Base-by-base conservation (phyloP, 331 rosid genomes). In the Prunus yedoensis region DNA sequence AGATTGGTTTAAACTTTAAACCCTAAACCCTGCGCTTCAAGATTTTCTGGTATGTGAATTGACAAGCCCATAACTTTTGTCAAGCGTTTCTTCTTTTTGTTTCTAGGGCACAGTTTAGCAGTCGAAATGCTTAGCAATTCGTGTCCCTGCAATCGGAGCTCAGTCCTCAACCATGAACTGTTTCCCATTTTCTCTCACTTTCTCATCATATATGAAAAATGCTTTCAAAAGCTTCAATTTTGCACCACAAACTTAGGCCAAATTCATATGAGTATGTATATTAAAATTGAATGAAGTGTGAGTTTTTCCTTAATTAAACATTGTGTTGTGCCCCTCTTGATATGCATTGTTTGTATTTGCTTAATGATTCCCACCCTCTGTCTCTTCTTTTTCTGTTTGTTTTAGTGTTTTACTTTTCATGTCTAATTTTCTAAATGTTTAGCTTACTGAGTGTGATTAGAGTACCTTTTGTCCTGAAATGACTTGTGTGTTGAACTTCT, bases 1-100 rank as follows among this genome's bases (percentile, higher is more conserved):
- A 5, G 17, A 52, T 7, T 52, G 74, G 51, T 53, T 53, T 56
- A 12, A 32, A 70, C 74, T 52, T 53, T 9, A 53, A 70, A 70
- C 74, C 74, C 74, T 70, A 70, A 70, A 70, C 50, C 74, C 18
- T 53, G 32, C 51, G 51, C 50, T 8, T 52, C 74, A 70, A 15
- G 50, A 30, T 53, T 70, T 5, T 10, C 62, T 7, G 63, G 74
- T 70, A 52, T n/a, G 63, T 53, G 32, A 70, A 53, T 2, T 32
- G 6, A 5, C 72, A 46, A 10, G 2, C 3, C 32, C 23, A 4
- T 53, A n/a, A 18, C 1, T 17, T 2, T 49, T 30, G 15, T 17
- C 9, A 0, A 10, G 5, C 28, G 4, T 9, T 69, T 7, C 8
- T 50, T 16, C 17, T 7, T 1, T 69, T 0, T 17, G 11, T 27